Conservation (phyloP, 148 eudicot genomes). For the Nepenthes gracilis region DNA sequence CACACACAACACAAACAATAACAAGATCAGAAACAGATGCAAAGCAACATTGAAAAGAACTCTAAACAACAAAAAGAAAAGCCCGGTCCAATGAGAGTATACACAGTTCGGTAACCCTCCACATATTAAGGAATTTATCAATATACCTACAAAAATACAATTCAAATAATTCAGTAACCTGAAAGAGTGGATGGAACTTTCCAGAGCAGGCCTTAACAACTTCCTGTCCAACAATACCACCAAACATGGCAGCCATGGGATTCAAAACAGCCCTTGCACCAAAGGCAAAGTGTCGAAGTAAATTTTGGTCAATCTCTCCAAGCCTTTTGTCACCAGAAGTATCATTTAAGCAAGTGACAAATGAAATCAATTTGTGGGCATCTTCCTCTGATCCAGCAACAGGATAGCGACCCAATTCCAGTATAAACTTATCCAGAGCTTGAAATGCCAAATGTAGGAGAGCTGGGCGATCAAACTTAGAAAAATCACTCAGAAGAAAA, state of each 20-base stretch:
- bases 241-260: slow-evolving; percentile 85
- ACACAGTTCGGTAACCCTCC: too few species aligned
- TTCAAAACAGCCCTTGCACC: slow-evolving; percentile 65
- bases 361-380: slow-evolving; percentile 52
- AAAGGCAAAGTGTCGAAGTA: slow-evolving; percentile 50
- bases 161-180: slow-evolving; percentile 25
- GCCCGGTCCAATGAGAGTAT: too few species aligned
- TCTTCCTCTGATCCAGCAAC: slow-evolving; percentile 62
- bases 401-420: slow-evolving; percentile 46
- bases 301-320: slow-evolving; percentile 41
- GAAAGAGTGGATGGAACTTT: slow-evolving; percentile 70
- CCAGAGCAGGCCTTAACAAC: slow-evolving; percentile 79
- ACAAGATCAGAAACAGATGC: not conserved
- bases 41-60: not conserved
- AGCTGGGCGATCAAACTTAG: slow-evolving; percentile 70
- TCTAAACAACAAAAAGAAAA: not conserved
- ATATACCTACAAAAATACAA: too few species aligned
- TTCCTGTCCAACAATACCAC: slow-evolving; percentile 87
- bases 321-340: slow-evolving; percentile 30
- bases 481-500: slow-evolving; percentile 62
- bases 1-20: too few species aligned
- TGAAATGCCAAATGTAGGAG: slow-evolving; percentile 65
- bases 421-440: slow-evolving; percentile 49
- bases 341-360: slow-evolving; percentile 31
- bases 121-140: too few species aligned